phyloP scores from a whole-genome alignment of 257 asterid species.

The Solanum clarkiae region DNA sequence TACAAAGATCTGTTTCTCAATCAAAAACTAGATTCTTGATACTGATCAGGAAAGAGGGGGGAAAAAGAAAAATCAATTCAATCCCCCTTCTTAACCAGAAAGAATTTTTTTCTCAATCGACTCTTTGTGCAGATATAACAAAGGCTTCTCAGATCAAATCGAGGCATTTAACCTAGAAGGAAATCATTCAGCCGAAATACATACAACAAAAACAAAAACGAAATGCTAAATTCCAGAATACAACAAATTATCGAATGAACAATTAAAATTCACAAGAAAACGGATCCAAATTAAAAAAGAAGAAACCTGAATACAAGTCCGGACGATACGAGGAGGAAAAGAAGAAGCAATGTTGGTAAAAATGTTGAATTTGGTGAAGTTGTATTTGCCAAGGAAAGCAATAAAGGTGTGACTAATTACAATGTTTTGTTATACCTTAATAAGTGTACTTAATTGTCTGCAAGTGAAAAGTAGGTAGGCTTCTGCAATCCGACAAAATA shows the following conservation, averaged over 20 bases:
- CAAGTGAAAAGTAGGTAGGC: neutral
- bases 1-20: neutral
- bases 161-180: neutral
- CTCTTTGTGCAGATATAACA: neutral
- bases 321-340: neutral
- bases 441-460: neutral
- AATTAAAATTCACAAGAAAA: neutral
- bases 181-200: neutral
- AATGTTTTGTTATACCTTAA: neutral
- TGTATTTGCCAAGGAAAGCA: neutral
- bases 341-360: neutral
- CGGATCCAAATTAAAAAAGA: neutral
- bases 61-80: neutral
- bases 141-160: neutral
- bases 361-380: neutral
- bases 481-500: neutral
- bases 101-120: neutral
- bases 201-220: neutral
- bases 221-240: neutral
- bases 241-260: neutral
- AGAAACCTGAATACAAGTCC: neutral
- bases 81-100: neutral
- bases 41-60: neutral
- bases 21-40: neutral
- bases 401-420: neutral